Base-by-base conservation (phyloP, 2,329 filamentous ascomycete species). In the Daldinia sp. region DNA sequence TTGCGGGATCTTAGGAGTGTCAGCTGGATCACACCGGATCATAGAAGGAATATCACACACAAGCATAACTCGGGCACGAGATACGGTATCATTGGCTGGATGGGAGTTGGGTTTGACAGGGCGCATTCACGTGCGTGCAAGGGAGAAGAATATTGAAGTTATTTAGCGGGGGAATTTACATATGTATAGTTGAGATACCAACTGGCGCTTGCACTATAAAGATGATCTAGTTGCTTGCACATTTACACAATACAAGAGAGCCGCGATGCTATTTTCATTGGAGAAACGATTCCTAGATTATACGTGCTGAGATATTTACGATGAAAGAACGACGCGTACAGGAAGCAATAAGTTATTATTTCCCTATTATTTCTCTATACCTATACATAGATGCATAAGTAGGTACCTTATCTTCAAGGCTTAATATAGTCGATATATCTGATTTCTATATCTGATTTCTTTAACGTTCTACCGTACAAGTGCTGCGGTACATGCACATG, bases 1-100 rank as follows among this genome's bases (percentile, higher is more conserved):
- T 87, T 73, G 83, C 80, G 39, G 80, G 80, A 52, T 78, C 81
- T 23, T 83, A 74, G 66, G 64, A 65, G 63, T 61, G 66, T 62
- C 39, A 48, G 45, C 27, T 35, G 32, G 29, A 37, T 30, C 34
- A 25, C 25, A 39, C 30, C 34, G 19, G 41, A 45, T 48, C 27
- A 47, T 35, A 23, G 23, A 19, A 53, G 15, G 30, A 32, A 48
- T 41, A 41, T 54, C n/a, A 50, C 56, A 53, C 43, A 52, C 51
- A 54, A 61, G 51, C 57, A 64, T 67, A 51, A 19, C 25, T 56
- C 19, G 43, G 57, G 54, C 45, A 58, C 19, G 51, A 64, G 55
- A 59, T n/a, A 32, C 9, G 47, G 45, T 41, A 57, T 59, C 56
- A 67, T 61, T 58, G 61, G 57, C 25, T 56, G 57, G 55, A 54